Evolutionary conservation across 2,329 filamentous ascomycete species (phyloP), one percentile per base, ranked within the genome.

Genomic region (Hypoxylon sp.): DNA sequence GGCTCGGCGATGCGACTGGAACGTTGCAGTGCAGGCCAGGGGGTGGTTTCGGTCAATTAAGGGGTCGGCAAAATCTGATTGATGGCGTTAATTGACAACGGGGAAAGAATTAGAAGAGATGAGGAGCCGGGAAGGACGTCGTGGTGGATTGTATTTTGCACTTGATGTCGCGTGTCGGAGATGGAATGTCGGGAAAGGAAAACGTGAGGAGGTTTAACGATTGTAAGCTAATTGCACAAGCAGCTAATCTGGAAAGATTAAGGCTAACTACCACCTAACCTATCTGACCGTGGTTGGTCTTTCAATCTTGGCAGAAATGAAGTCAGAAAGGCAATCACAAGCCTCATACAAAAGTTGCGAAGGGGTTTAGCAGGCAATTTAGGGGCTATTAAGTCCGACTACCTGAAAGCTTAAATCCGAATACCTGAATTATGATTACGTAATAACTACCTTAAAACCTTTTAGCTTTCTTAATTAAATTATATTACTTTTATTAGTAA

Each of bases 321-420:
- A 69, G 63, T 69, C 48, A 64, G 60, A 61, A 62, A 57, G 45
- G 34, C 56, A 41, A 68, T 65, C 64, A 70, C 61, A 70, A 68
- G 68, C 68, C 61, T 70, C 65, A 63, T 19, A 28, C 14, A 50
- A 23, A 23, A 34, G 55, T 30, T 49, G 41, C 43, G 64, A 67
- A 48, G 49, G 60, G 41, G 64, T 56, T 65, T 50, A 58, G 52
- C 36, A 32, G n/a, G 52, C 34, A 23, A 45, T 32, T n/a, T n/a
- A n/a, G n/a, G 23, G 23, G 23, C 23, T 25, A 25, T 25, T 25
- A 25, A 5, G 23, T 25, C 23, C 2, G 23, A 25, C 5, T 25
- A 25, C 23, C 23, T 25, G 2, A 25, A 25, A 2, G 23, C 23
- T 5, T 25, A 25, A 25, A 25, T 25, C 23, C 5, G 23, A 3